Percentiles rank a stretch among this genome's conserved stretches.
Conservation (phyloP, 768 basidiomycete genomes). For the Chalciporus piperatus region DNA sequence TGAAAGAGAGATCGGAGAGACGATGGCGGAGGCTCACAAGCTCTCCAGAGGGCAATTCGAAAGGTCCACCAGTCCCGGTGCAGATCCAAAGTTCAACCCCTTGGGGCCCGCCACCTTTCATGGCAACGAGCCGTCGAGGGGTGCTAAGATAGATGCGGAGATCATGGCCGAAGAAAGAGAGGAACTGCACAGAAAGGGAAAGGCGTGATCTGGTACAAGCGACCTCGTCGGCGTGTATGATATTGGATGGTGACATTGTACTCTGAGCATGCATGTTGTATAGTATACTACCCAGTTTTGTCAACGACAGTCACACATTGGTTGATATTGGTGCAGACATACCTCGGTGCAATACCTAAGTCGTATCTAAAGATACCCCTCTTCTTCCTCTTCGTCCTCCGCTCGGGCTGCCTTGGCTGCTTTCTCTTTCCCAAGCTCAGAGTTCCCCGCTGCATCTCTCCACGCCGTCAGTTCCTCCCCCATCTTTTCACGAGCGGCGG, state of each 20-base stretch:
- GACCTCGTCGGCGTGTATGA: neutral
- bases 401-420: constrained; percentile 38
- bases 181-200: constrained; percentile 43
- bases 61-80: constrained; percentile 28
- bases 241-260: neutral
- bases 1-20: constrained; percentile 42
- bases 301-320: too few relatives aligned
- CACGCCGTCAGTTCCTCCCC: constrained; percentile 72
- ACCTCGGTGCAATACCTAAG: too few relatives aligned
- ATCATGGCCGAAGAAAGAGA: constrained; percentile 53
- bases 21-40: constrained; percentile 33
- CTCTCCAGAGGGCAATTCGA: constrained; percentile 27
- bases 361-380: constrained; percentile 6
- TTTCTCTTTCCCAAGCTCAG: constrained; percentile 60
- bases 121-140: constrained; percentile 55
- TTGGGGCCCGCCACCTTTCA: constrained; percentile 49
- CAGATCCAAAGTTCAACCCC: constrained; percentile 41
- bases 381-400: constrained; percentile 48
- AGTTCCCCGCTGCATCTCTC: constrained; percentile 69
- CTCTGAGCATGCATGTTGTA: neutral
- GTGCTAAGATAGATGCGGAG: constrained; percentile 57
- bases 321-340: neutral
- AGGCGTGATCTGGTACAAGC: constrained; percentile 16
- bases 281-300: too few relatives aligned
- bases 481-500: constrained; percentile 48